phyloP scores from a whole-genome alignment of 257 asterid species.

The Solanum bukasovii region DNA sequence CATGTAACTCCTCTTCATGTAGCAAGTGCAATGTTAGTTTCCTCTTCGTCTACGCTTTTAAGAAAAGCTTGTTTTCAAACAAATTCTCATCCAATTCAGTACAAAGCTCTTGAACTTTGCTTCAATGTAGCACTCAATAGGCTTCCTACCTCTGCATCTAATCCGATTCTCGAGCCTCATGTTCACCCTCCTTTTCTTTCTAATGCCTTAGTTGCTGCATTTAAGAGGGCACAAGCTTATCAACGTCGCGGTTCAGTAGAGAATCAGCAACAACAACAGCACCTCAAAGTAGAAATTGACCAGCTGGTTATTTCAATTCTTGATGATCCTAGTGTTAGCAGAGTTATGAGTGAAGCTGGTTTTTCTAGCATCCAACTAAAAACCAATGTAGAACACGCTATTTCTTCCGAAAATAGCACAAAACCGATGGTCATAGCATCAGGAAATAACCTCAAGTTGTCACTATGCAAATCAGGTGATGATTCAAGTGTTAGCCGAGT shows the following conservation, averaged over 20 bases:
- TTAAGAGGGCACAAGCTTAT: conserved; percentile 88
- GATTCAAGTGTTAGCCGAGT: conserved; percentile 86
- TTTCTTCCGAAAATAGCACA: conserved; percentile 24
- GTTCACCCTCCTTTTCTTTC: conserved; percentile 61
- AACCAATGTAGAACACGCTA: conserved; percentile 48
- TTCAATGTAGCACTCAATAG: conserved; percentile 88
- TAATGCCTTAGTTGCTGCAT: conserved; percentile 79
- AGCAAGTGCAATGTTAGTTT: conserved; percentile 66
- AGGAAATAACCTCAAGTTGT: not conserved
- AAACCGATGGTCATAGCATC: not conserved
- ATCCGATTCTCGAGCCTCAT: conserved; percentile 43
- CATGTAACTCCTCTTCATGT: conserved; percentile 95
- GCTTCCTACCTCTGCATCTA: conserved; percentile 65
- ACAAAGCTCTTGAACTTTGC: conserved; percentile 89
- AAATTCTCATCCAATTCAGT: conserved; percentile 84
- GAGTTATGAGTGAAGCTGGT: conserved; percentile 88
- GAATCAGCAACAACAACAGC: conserved; percentile 33
- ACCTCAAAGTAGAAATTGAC: conserved; percentile 54
- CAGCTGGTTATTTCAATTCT: conserved; percentile 70
- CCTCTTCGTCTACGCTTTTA: conserved; percentile 36
- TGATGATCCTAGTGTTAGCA: conserved; percentile 81
- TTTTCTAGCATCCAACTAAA: conserved; percentile 75
- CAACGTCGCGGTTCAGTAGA: conserved; percentile 66
- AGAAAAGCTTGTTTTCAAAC: conserved; percentile 66
- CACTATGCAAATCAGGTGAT: conserved; percentile 16